Conservation (phyloP, 2,329 filamentous ascomycete species). For the Colletotrichum sp. region DNA sequence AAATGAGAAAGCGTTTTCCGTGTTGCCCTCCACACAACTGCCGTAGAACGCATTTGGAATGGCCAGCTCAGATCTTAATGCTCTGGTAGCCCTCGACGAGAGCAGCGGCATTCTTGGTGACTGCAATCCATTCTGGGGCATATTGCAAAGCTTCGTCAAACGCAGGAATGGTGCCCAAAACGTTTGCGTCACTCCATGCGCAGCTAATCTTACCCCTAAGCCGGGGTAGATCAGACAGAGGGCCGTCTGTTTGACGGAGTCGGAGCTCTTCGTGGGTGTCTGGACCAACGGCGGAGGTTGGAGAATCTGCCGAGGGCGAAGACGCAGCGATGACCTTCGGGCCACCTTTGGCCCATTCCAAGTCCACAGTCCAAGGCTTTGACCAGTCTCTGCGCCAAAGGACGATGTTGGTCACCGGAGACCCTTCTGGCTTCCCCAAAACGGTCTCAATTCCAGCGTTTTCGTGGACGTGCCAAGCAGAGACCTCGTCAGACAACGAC, state of each 20-base stretch:
- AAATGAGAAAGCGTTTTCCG: not conserved
- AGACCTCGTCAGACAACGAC: conserved; percentile 71
- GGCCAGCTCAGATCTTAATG: not conserved
- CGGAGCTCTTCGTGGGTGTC: conserved; percentile 23
- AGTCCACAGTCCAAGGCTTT: conserved; percentile 76
- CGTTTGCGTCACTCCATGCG: conserved; percentile 87
- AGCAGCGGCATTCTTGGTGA: conserved; percentile 62
- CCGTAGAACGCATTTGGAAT: not conserved
- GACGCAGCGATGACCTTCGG: not conserved
- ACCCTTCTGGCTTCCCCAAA: conserved; percentile 66
- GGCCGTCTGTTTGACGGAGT: conserved; percentile 32
- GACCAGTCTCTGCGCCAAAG: conserved; percentile 86
- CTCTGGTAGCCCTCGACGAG: conserved; percentile 8
- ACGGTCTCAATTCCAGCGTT: conserved; percentile 64
- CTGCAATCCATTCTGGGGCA: conserved; percentile 78
- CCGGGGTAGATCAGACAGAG: conserved; percentile 38
- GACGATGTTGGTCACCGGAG: conserved; percentile 71
- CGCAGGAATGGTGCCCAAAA: conserved; percentile 74
- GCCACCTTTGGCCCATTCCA: conserved; percentile 62
- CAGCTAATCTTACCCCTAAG: conserved; percentile 75
- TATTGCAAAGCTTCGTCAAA: conserved; percentile 81
- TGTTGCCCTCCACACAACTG: not conserved
- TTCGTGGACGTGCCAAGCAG: conserved; percentile 66
- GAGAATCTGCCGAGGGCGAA: not conserved
- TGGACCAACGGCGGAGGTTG: not conserved